Percentiles rank a stretch among this genome's conserved stretches.
phyloP scores from a whole-genome alignment of 129 eudicot genomes.

The Artemisia annua region DNA sequence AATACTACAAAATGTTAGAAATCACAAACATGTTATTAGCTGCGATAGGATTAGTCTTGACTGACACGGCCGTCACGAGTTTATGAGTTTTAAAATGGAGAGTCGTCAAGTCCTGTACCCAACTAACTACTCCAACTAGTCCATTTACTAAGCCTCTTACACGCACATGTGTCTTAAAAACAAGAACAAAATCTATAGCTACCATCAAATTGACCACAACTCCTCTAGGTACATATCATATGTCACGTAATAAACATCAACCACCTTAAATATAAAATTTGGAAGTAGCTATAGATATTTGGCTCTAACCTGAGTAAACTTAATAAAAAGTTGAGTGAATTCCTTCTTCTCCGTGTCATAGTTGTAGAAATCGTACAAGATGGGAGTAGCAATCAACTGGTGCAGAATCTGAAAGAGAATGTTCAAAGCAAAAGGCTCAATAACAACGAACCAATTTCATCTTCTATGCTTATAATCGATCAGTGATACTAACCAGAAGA shows the following conservation, averaged over 20 bases:
- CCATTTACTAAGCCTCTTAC: too few relatives aligned
- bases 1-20: not conserved
- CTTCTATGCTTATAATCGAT: not conserved
- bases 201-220: too few relatives aligned
- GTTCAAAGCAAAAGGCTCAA: not conserved
- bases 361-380: constrained; percentile 84
- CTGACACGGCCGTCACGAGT: too few relatives aligned
- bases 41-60: not conserved
- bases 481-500: constrained; percentile 47
- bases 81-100: too few relatives aligned
- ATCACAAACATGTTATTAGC: not conserved
- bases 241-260: not conserved
- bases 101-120: too few relatives aligned
- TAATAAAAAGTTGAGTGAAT: constrained; percentile 55
- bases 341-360: constrained; percentile 65
- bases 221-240: too few relatives aligned
- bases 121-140: too few relatives aligned
- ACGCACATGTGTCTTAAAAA: too few relatives aligned
- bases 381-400: constrained; percentile 58
- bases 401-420: constrained; percentile 49
- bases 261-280: not conserved
- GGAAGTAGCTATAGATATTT: too few relatives aligned
- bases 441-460: not conserved
- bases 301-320: constrained; percentile 54
- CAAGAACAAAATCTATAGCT: too few relatives aligned